phyloP scores from a whole-genome alignment of 1,284 basidiomycete genomes.

The Leccinum griseonigrum region DNA sequence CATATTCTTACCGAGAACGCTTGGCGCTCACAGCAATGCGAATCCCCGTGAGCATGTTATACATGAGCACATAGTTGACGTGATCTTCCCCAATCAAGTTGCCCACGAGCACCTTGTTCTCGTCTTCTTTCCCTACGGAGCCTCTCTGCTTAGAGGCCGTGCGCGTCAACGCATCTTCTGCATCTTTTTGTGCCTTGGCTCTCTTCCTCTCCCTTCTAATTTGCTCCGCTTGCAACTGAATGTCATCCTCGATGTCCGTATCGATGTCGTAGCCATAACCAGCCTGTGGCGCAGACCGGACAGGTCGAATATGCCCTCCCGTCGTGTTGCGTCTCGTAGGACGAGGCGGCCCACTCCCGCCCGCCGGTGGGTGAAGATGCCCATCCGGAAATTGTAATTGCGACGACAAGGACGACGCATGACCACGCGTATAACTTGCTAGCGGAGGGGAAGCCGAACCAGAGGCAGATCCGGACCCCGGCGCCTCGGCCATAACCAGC shows the following conservation, averaged over 20 bases:
- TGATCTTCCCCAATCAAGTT: conserved; percentile 97
- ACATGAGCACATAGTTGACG: conserved; percentile 99
- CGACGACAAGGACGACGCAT: conserved; percentile 19
- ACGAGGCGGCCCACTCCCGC: conserved; percentile 26
- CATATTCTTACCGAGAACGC: neutral
- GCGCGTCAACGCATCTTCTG: conserved; percentile 42
- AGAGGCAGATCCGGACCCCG: conserved; percentile 9
- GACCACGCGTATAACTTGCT: conserved; percentile 14
- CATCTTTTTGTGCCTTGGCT: conserved; percentile 57
- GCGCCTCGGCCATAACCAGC: conserved; percentile 11
- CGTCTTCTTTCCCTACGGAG: conserved; percentile 34
- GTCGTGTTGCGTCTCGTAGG: conserved; percentile 58
- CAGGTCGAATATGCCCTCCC: conserved; percentile 35
- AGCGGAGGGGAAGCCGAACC: conserved; percentile 14
- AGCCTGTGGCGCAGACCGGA: conserved; percentile 20
- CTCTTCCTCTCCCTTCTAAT: conserved; percentile 79
- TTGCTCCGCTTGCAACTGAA: conserved; percentile 79
- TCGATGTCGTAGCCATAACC: conserved; percentile 32
- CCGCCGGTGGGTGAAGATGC: conserved; percentile 48
- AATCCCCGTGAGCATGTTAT: conserved; percentile 99
- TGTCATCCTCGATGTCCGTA: conserved; percentile 52
- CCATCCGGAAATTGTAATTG: conserved; percentile 42
- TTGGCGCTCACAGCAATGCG: conserved; percentile 76
- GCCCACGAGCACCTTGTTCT: conserved; percentile 76
- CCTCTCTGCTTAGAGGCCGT: conserved; percentile 23